Base-by-base conservation (phyloP, 2,329 filamentous ascomycete species). In the Epichloe festucae region DNA sequence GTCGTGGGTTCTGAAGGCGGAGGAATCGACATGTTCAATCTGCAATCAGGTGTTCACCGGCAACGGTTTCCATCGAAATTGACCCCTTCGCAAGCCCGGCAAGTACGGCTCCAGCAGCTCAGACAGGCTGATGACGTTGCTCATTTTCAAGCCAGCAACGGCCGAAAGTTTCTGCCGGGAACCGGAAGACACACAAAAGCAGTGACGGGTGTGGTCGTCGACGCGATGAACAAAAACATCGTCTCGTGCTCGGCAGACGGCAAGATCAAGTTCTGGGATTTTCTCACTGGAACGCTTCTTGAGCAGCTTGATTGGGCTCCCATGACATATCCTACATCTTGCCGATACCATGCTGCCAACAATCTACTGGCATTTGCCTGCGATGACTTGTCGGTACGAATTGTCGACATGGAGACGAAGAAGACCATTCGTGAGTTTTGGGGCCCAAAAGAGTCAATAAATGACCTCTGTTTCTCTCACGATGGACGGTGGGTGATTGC, bases 211-310 rank as follows among this genome's bases (percentile, higher is more conserved):
- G 73, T 98, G 41, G 77, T 88, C 23, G 81, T 97, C 15, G 91
- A 98, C 69, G 84, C 82, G n/a, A 75, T 97, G 65, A 96, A 96
- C 68, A 87, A 84, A 57, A 81, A 78, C 17, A 75, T 97, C 48
- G 81, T 96, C 43, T 95, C 89, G 54, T 95, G 89, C 64, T 85
- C 88, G 2, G 70, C 89, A 14, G 93, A 98, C 66, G 93, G 93
- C 35, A 95, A 85, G 66, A 77, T 97, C 60, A 97, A 96, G 72
- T 97, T 98, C 65, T 98, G 94, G 94, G 87, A 95, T 57, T 95
- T 98, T 56, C 68, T 82, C n/a, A 88, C 86, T 0, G 93, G 91
- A 7, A 78, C 81, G 44, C 75, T 97, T 3, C 64, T 87, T 11
- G 79, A 91, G 55, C 83, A 96, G 62, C 81, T 97, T 49, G 82